Conservation (phyloP, 306 rosid species). For the Benincasa hispida region DNA sequence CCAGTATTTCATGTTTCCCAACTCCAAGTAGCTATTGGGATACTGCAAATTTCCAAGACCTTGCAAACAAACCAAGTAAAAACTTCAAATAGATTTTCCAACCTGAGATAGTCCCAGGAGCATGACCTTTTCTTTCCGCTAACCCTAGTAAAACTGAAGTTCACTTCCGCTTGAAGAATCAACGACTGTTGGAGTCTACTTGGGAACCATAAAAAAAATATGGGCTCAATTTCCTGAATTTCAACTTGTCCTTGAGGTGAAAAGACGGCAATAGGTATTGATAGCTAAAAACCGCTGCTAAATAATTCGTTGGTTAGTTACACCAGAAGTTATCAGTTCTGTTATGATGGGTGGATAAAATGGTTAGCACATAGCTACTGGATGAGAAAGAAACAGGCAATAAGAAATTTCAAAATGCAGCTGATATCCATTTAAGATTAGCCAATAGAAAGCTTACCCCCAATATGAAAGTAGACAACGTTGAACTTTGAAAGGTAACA, state of each 20-base stretch:
- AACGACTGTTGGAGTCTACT: neutral
- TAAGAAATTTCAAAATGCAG: neutral
- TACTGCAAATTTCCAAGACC: neutral
- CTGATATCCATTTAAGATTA: neutral
- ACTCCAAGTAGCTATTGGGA: neutral
- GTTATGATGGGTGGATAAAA: neutral
- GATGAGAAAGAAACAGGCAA: neutral
- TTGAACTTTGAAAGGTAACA: conserved; percentile 41
- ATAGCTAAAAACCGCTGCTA: neutral
- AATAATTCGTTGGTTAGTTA: neutral
- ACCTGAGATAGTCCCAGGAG: neutral
- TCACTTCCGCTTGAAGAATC: neutral
- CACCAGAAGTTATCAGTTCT: neutral
- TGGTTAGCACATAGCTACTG: neutral
- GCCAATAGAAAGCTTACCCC: conserved; percentile 34
- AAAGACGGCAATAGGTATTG: neutral
- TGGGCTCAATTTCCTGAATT: neutral
- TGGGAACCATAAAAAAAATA: neutral
- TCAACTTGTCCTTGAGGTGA: neutral
- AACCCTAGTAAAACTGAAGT: neutral
- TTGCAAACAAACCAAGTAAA: neutral
- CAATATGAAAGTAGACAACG: conserved; percentile 28
- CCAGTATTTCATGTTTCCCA: neutral
- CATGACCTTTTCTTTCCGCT: neutral
- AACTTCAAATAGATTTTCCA: neutral